A percentile compares a stretch with the other conserved stretches of the same genome.
These are phyloP conservation scores for Tuber aestivum DNA, from an alignment of 495 filamentous ascomycete genomes.

Conservation along the genomic window DNA sequence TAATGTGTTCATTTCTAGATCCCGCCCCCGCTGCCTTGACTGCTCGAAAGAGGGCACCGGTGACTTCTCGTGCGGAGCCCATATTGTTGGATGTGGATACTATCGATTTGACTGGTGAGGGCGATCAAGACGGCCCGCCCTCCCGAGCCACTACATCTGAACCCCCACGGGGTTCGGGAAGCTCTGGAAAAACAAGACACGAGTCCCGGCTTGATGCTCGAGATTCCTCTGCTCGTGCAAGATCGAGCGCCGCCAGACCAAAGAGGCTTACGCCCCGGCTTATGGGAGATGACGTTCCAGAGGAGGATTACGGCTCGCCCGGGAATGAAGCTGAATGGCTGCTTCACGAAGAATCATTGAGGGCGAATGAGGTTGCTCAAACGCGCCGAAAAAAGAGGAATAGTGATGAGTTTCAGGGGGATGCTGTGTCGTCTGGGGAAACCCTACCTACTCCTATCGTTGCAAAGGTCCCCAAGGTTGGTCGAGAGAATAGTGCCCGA, in stretches of 20 bases:
- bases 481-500: background rate
- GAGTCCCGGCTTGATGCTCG: background rate
- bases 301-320: background rate
- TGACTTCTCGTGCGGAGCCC: constrained; percentile 16
- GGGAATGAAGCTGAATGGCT: constrained; percentile 1
- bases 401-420: background rate
- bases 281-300: constrained; percentile 1
- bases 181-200: background rate
- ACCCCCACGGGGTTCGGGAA: background rate
- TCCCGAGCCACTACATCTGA: background rate
- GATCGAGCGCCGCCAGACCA: background rate
- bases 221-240: background rate
- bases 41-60: background rate
- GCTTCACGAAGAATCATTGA: background rate
- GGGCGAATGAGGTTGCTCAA: background rate
- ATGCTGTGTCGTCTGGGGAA: background rate
- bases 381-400: background rate
- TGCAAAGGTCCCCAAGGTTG: background rate
- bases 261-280: background rate
- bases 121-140: constrained; percentile 6
- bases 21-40: background rate
- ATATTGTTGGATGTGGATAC: constrained; percentile 31
- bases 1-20: background rate
- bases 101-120: constrained; percentile 37
- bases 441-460: background rate